These are phyloP conservation scores for Jamesozyma rosinii DNA, from an alignment of 805 yeast genomes.

Conservation along the genomic window DNA sequence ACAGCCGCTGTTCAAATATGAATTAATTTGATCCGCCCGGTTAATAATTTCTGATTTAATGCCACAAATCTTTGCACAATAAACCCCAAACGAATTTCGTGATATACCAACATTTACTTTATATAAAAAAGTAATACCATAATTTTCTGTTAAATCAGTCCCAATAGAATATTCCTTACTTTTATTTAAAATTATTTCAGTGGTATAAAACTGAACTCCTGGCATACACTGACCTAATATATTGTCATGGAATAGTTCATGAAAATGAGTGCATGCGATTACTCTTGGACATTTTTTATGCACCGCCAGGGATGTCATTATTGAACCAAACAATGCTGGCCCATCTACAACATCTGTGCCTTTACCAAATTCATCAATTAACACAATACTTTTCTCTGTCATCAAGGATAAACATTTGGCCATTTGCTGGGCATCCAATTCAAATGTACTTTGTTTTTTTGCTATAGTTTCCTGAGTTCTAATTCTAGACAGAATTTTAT, in stretches of 20 bases:
- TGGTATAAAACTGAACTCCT: conserved; percentile 29
- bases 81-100: conserved; percentile 31
- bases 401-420: conserved; percentile 34
- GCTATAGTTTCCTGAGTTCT: conserved; percentile 34
- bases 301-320: conserved; percentile 22
- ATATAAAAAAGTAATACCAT: conserved; percentile 30
- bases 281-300: conserved; percentile 20
- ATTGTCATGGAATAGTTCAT: conserved; percentile 31
- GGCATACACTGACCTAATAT: conserved; percentile 13
- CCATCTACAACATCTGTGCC: conserved; percentile 43
- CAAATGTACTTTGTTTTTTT: conserved; percentile 40
- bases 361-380: conserved; percentile 48
- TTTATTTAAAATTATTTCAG: conserved; percentile 26
- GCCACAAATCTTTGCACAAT: conserved; percentile 37
- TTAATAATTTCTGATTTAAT: conserved; percentile 24
- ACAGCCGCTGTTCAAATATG: conserved; percentile 12
- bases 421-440: conserved; percentile 40
- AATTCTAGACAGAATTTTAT: conserved; percentile 40
- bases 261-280: conserved; percentile 37
- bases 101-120: conserved; percentile 28
- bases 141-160: not conserved
- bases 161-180: no score
- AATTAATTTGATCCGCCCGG: conserved; percentile 28
- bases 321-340: conserved; percentile 36
- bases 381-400: conserved; percentile 35